Evolutionary conservation across 768 basidiomycete genomes (phyloP).

Genomic region (Tricholoma terreum): DNA sequence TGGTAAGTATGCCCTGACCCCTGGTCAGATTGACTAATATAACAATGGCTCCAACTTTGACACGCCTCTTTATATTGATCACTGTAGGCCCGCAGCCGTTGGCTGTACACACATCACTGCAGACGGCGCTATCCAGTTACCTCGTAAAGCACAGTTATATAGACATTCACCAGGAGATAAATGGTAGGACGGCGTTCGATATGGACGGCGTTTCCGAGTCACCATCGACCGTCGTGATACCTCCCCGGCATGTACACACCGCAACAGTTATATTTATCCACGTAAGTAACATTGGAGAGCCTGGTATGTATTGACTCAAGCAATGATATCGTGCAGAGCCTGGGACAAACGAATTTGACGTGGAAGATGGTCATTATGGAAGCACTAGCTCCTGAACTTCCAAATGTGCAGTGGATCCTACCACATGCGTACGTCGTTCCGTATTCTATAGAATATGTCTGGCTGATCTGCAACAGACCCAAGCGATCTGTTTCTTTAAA

Average conservation of each 20-base stretch:
- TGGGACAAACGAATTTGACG: constrained; percentile 36
- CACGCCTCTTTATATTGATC: too few species aligned
- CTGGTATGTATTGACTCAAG: not conserved
- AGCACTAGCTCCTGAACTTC: constrained; percentile 32
- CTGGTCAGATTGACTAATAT: too few species aligned
- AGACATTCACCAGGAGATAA: not conserved
- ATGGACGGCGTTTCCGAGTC: constrained; percentile 12
- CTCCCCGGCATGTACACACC: constrained; percentile 40
- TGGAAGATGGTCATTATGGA: constrained; percentile 34
- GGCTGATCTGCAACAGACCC: constrained; percentile 18
- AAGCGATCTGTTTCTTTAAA: constrained; percentile 27
- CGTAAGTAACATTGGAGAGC: constrained; percentile 33
- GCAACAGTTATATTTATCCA: constrained; percentile 74
- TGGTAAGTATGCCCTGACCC: too few species aligned
- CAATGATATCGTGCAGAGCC: constrained; percentile 25
- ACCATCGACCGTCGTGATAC: constrained; percentile 15
- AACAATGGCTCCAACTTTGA: too few species aligned
- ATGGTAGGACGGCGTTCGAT: not conserved
- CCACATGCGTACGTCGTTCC: constrained; percentile 38
- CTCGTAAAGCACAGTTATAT: constrained; percentile 6
- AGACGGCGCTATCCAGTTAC: constrained; percentile 7
- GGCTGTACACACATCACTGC: constrained; percentile 6
- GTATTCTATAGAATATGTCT: not conserved
- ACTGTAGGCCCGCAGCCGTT: constrained; percentile 8
- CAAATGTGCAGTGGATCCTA: constrained; percentile 40